These are phyloP conservation scores for Athelia sp. DNA, from an alignment of 1,284 basidiomycete genomes.

Conservation along the genomic window DNA sequence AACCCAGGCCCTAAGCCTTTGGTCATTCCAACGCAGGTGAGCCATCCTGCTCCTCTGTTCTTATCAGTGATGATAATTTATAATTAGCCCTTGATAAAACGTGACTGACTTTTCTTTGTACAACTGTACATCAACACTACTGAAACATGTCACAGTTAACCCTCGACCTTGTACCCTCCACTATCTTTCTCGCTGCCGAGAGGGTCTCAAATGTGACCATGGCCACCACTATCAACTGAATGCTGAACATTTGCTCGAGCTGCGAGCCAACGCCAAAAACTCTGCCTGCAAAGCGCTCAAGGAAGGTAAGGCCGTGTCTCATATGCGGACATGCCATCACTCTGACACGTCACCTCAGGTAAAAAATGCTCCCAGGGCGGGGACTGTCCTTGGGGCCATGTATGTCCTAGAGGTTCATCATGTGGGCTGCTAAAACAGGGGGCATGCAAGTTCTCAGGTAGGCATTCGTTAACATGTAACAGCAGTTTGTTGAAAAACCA, in stretches of 20 bases:
- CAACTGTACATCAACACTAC: background rate
- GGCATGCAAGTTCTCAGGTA: conserved; percentile 15
- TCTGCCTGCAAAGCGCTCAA: conserved; percentile 32
- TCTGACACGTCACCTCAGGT: conserved; percentile 13
- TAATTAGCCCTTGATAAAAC: conserved; percentile 25
- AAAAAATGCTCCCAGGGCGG: conserved; percentile 25
- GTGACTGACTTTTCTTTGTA: conserved; percentile 14
- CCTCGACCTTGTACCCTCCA: conserved; percentile 37
- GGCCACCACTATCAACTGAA: conserved; percentile 34
- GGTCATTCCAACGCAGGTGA: background rate
- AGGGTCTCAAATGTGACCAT: conserved; percentile 31
- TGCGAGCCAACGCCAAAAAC: conserved; percentile 33
- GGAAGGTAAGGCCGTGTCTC: conserved; percentile 22
- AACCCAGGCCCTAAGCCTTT: conserved; percentile 8
- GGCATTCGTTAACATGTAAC: background rate
- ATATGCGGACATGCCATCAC: background rate
- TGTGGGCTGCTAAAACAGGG: conserved; percentile 9
- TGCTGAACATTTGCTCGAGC: conserved; percentile 24
- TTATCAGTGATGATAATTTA: too few species aligned
- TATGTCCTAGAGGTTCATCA: conserved; percentile 13
- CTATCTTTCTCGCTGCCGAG: conserved; percentile 32
- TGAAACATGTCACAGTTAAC: conserved; percentile 20
- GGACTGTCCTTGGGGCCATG: conserved; percentile 16
- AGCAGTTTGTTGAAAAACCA: background rate
- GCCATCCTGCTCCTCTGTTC: background rate